phyloP scores from a whole-genome alignment of 495 filamentous ascomycete species.

The Collariella sp. region DNA sequence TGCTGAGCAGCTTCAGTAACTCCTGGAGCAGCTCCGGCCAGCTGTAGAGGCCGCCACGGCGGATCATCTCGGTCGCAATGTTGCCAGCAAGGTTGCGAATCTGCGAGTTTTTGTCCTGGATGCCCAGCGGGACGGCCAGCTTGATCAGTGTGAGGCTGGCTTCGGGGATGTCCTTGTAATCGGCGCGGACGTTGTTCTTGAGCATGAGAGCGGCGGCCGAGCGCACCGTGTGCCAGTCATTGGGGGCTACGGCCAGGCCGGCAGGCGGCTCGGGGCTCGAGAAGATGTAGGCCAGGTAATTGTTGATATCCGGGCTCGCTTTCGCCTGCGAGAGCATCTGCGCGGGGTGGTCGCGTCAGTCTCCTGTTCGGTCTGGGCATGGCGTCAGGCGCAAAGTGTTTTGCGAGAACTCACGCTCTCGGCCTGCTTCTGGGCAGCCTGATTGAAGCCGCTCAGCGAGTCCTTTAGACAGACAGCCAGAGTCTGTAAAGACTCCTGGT shows the following conservation, averaged over 20 bases:
- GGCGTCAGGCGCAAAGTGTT: background rate
- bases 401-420: constrained; percentile 44
- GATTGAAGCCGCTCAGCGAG: constrained; percentile 77
- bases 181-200: constrained; percentile 78
- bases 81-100: constrained; percentile 86
- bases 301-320: constrained; percentile 85
- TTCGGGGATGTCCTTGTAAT: constrained; percentile 62
- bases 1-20: constrained; percentile 65
- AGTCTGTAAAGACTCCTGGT: constrained; percentile 76
- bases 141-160: constrained; percentile 64
- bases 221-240: constrained; percentile 65
- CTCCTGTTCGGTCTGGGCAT: background rate
- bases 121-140: constrained; percentile 62
- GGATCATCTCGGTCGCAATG: constrained; percentile 90
- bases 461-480: constrained; percentile 82
- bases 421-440: constrained; percentile 72
- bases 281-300: constrained; percentile 90
- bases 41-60: constrained; percentile 71
- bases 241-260: constrained; percentile 45
- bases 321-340: constrained; percentile 94
- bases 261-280: constrained; percentile 56
- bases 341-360: constrained; percentile 2
- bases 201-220: constrained; percentile 86
- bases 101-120: constrained; percentile 73
- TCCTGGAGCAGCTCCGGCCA: constrained; percentile 89